Conservation (phyloP, 192 early-diverging fungal species). For the Rhizophlyctis rosea region DNA sequence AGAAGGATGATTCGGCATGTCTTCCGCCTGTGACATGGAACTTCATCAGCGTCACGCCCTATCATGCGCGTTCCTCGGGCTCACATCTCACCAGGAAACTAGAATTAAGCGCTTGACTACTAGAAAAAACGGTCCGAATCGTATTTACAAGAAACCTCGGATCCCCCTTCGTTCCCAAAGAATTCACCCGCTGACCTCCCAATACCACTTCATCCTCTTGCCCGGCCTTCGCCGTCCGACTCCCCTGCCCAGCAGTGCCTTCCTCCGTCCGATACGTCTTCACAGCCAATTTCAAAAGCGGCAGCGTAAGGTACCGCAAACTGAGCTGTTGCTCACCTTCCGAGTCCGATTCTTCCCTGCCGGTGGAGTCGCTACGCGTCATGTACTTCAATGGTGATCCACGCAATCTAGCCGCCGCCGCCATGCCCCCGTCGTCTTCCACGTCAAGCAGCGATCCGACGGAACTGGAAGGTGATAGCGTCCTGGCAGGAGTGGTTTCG, state of each 20-base stretch:
- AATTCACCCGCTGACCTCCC: no score
- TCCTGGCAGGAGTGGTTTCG: no score
- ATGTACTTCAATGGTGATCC: no score
- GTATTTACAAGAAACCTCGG: conserved; percentile 32
- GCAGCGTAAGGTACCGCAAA: conserved; percentile 29
- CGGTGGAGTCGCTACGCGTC: no score
- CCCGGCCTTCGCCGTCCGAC: not conserved
- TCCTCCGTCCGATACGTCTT: conserved; percentile 17
- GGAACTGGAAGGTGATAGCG: no score
- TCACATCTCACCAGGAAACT: conserved; percentile 49
- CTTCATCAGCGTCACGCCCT: no score
- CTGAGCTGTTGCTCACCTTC: conserved; percentile 28
- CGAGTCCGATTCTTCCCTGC: no score
- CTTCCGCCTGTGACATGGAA: not conserved
- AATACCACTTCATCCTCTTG: conserved; percentile 2
- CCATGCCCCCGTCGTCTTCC: no score
- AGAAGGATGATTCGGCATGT: conserved; percentile 13
- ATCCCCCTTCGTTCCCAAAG: no score
- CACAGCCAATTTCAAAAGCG: conserved; percentile 32
- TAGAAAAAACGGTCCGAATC: conserved; percentile 37
- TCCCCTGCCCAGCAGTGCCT: not conserved
- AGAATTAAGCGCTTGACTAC: conserved; percentile 33
- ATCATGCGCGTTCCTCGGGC: no score
- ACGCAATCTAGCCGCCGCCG: no score
- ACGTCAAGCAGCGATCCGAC: no score